Conservation (phyloP, 768 basidiomycete species). For the Macrolepiota albuminosa region DNA sequence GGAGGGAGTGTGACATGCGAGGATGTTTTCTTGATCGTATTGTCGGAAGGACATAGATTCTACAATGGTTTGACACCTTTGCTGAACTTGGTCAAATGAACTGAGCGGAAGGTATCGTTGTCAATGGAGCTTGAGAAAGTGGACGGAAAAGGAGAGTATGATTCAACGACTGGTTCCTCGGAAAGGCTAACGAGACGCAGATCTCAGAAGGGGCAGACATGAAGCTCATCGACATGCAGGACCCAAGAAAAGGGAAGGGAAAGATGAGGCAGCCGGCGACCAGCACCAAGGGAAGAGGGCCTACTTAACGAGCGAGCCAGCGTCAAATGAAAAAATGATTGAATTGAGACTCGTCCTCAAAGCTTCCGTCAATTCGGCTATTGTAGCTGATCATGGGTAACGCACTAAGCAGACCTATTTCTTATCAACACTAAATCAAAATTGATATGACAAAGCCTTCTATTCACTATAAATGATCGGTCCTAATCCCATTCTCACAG, state of each 20-base stretch:
- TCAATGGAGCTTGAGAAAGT: constrained; percentile 26
- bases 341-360: constrained; percentile 1
- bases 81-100: constrained; percentile 41
- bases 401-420: neutral
- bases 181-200: constrained; percentile 63
- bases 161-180: constrained; percentile 46
- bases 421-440: constrained; percentile 3
- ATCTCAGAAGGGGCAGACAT: constrained; percentile 58
- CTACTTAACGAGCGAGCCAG: constrained; percentile 7
- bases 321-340: constrained; percentile 6
- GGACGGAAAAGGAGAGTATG: constrained; percentile 58
- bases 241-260: constrained; percentile 14
- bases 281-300: constrained; percentile 38
- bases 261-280: constrained; percentile 36
- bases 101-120: constrained; percentile 54
- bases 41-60: constrained; percentile 39
- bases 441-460: neutral
- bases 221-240: constrained; percentile 33
- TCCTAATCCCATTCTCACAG: constrained; percentile 8
- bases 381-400: neutral
- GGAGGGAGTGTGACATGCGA: constrained; percentile 35
- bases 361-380: constrained; percentile 8
- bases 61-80: constrained; percentile 33
- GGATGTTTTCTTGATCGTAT: constrained; percentile 15
- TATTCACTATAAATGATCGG: neutral